Percentiles rank a stretch among this genome's conserved stretches.
These are phyloP conservation scores for Claviceps purpurea DNA, from an alignment of 2,329 filamentous ascomycete species.

Conservation along the genomic window DNA sequence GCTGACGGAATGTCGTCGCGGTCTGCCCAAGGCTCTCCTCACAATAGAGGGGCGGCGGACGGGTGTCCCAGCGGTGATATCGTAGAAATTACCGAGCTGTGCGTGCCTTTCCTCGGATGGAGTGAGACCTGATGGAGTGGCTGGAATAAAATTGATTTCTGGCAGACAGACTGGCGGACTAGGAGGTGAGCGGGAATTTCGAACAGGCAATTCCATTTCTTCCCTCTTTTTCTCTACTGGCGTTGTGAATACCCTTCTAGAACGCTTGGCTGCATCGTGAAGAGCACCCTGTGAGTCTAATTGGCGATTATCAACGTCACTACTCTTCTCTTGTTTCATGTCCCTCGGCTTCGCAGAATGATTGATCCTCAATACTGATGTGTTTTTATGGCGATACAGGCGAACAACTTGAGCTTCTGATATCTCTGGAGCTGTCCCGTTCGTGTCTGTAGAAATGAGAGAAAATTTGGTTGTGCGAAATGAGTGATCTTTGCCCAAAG, in stretches of 20 bases:
- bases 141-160: conserved; percentile 46
- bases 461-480: conserved; percentile 50
- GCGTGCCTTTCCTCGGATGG: conserved; percentile 38
- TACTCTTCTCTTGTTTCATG: conserved; percentile 22
- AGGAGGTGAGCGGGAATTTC: conserved; percentile 48
- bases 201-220: conserved; percentile 46
- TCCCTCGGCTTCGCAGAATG: conserved; percentile 39
- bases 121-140: conserved; percentile 47
- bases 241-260: conserved; percentile 32
- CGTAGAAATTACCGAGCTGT: conserved; percentile 41
- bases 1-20: conserved; percentile 28
- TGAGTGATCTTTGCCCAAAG: conserved; percentile 38
- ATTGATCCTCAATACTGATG: conserved; percentile 47
- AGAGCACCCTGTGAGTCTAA: conserved; percentile 17
- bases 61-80: conserved; percentile 31
- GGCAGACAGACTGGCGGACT: conserved; percentile 30
- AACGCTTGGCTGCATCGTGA: conserved; percentile 24
- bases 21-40: conserved; percentile 37
- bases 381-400: conserved; percentile 52
- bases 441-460: conserved; percentile 46
- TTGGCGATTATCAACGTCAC: conserved; percentile 8
- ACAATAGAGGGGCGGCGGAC: conserved; percentile 36
- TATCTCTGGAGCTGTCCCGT: conserved; percentile 46
- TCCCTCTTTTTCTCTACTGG: conserved; percentile 36
- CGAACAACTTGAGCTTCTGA: conserved; percentile 49